Evolutionary conservation across 108 stramenopile genomes (phyloP), one percentile per base, ranked within the genome.

Genomic region (Fistulifera pelliculosa): DNA sequence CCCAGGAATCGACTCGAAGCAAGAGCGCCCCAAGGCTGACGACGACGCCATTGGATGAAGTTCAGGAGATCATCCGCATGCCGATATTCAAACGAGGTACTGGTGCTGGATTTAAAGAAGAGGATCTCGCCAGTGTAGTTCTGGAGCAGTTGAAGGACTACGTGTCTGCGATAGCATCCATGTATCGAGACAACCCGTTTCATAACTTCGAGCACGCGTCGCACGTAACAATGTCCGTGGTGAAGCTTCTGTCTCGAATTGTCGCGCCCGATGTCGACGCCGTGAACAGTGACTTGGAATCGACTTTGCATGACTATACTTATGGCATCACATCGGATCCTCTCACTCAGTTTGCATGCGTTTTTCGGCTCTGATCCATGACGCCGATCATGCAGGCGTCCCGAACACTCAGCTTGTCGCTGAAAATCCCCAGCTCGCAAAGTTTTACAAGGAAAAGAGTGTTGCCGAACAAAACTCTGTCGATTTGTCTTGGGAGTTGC

Each of bases 181-280:
- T 69, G 60, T 73, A 80, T 49, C 65, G 62, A 12, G 41, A 62
- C 35, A 75, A 76, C 25, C 66, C 68, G 6, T 80, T 80, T 48
- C 79, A 80, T 52, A 71, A 70, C 18, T 76, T 76, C 54, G 79
- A 76, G 38, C 79, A 80, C 53, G 68, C 69, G 14, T 49, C 62
- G 5, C 39, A 40, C 16, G 39, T 55, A 5, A 19, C 19, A 2
- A 40, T 55, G 54, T 35, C n/a, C 12, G 39, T 51, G 5, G 24
- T 27, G 12, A 51, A 51, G 25, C 22, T 26, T 5, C 15, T 51
- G 7, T 22, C 15, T 23, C 50, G 50, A 17, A 51, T 51, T 27
- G 50, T 16, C 2, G 22, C 22, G 3, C 50, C 50, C 22, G 25
- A 51, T 22, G 24, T 51, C n/a, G 22, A 23, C 31, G 31, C 31